Evolutionary conservation across 257 asterid species (phyloP), one percentile per base, ranked within the genome.

Genomic region (Salvia splendens): DNA sequence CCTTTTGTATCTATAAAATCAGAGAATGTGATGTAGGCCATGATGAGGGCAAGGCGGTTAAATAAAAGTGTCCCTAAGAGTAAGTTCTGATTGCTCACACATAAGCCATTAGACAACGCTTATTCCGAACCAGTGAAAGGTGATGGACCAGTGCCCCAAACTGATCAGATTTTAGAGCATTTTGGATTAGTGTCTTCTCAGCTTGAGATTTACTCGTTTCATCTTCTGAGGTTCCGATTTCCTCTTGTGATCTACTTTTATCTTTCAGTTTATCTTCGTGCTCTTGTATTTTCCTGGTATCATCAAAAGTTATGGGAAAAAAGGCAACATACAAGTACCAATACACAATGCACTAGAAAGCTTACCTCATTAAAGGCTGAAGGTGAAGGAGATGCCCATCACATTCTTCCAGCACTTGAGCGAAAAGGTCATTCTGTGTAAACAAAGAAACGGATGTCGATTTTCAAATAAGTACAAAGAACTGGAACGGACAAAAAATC

Each of bases 41-140:
- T 6, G 47, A 36, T 43, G 52, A 65, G 35, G 69, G 42, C 68
- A 49, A 50, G 10, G 16, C 45, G 7, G 53, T 9, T 41, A 20
- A 32, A 52, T 8, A 51, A 15, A 58, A 11, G 36, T 52, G 30
- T 33, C 41, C 40, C 46, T 50, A 43, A 59, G 15, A 69, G 61
- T 12, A 50, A 20, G 55, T 59, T 59, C 38, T 15, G 24, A 46
- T 65, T 61, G 67, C 89, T 80, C 79, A 92, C 99, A 79, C 84
- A 72, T 88, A 93, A 71, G 95, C 89, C 97, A 88, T 93, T 79
- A 93, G 87, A 73, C 97, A 88, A 1, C 99, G 95, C 73, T 93
- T 93, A 72, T 84, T 93, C 72, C 96, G 99, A 65, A 87, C 83
- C 48, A 90, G 65, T 20, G 97, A 90, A 61, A 82, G 86, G 81